These are phyloP conservation scores for Potentilla sterilis DNA, from an alignment of 306 rosid species.

Conservation along the genomic window DNA sequence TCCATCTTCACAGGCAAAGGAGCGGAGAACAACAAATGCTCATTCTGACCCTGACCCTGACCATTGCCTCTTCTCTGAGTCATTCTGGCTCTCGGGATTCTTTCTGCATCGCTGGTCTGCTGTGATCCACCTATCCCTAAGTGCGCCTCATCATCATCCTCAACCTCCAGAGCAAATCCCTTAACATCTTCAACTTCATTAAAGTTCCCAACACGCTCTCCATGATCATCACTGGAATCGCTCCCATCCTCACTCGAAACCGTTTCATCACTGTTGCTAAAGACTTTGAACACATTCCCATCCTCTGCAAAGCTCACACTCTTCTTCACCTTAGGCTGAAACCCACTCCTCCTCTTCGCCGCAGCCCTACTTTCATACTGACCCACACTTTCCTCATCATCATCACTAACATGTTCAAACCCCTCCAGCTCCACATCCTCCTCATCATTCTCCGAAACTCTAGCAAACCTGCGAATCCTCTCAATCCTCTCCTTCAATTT, in stretches of 20 bases:
- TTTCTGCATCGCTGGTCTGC: conserved; percentile 52
- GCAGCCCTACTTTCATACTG: conserved; percentile 31
- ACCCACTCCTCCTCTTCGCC: conserved; percentile 34
- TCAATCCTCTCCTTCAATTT: conserved; percentile 75
- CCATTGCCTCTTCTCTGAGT: conserved; percentile 24
- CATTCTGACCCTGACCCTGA: conserved; percentile 32
- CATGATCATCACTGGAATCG: conserved; percentile 62
- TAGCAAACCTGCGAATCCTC: conserved; percentile 53
- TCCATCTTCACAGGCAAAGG: conserved; percentile 89
- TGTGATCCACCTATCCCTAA: conserved; percentile 35
- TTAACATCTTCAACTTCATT: conserved; percentile 48
- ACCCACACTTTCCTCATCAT: conserved; percentile 35
- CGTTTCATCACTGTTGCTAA: conserved; percentile 31
- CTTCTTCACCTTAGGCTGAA: conserved; percentile 66
- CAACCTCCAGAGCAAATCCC: conserved; percentile 43
- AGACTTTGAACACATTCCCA: conserved; percentile 46
- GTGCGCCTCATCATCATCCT: conserved; percentile 50
- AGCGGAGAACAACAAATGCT: conserved; percentile 51
- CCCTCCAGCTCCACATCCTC: conserved; percentile 46
- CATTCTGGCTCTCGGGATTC: conserved; percentile 31
- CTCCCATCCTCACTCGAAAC: conserved; percentile 45
- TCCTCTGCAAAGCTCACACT: conserved; percentile 75
- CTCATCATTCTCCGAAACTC: conserved; percentile 43
- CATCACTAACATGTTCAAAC: conserved; percentile 35
- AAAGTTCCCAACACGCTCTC: conserved; percentile 42